Evolutionary conservation across 352 stramenopile genomes (phyloP).

Genomic region (Peronospora belbahrii): DNA sequence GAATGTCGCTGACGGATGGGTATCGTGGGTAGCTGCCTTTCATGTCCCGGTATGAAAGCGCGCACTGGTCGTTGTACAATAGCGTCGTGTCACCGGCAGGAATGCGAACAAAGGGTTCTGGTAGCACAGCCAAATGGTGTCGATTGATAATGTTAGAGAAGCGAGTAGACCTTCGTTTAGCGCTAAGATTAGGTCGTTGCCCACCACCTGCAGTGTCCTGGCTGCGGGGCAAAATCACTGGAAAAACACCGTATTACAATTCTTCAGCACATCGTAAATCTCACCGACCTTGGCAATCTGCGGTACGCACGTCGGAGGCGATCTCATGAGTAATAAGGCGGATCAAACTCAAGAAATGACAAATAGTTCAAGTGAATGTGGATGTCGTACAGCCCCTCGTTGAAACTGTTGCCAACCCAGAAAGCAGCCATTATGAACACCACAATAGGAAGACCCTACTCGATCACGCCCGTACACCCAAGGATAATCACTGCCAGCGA

Average conservation of each 20-base stretch:
- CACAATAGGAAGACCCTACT: conserved; percentile 98
- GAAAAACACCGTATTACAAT: conserved; percentile 65
- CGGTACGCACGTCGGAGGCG: conserved; percentile 45
- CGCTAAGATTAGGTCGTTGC: conserved; percentile 9
- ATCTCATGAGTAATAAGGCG: conserved; percentile 83
- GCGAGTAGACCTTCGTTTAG: conserved; percentile 30
- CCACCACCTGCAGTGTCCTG: conserved; percentile 33
- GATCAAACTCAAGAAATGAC: conserved; percentile 95
- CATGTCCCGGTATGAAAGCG: conserved; percentile 77
- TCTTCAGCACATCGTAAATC: conserved; percentile 70
- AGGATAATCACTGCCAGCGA: conserved; percentile 97
- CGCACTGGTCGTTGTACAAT: conserved; percentile 83
- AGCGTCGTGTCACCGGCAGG: conserved; percentile 71
- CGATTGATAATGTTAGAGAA: conserved; percentile 77
- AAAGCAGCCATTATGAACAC: conserved; percentile 93
- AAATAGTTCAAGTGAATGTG: conserved; percentile 96
- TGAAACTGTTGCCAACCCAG: conserved; percentile 97
- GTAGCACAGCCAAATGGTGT: conserved; percentile 67
- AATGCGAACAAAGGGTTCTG: conserved; percentile 65
- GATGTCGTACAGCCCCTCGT: conserved; percentile 98
- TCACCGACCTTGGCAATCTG: conserved; percentile 74
- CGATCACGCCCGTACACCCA: conserved; percentile 97
- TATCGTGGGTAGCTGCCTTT: conserved; percentile 75
- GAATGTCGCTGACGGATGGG: conserved; percentile 75
- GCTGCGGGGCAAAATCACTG: conserved; percentile 50